phyloP scores from a whole-genome alignment of 345 rosid genomes.

The Hevea brasiliensis region DNA sequence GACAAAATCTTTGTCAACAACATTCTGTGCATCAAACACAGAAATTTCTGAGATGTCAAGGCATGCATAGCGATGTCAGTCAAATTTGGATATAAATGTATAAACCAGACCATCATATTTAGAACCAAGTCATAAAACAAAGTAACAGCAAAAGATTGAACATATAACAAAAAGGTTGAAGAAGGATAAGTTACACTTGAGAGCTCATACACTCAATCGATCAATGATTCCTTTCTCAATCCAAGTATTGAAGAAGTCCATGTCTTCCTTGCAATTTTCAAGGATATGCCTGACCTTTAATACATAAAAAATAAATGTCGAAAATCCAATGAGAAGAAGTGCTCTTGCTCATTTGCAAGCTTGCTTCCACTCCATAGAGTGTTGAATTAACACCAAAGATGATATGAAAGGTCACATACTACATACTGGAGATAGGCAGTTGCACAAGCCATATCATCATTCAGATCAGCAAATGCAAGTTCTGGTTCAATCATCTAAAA shows the following conservation, averaged over 20 bases:
- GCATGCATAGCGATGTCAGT: neutral
- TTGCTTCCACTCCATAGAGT: conserved; percentile 15
- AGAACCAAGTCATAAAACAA: conserved; percentile 2
- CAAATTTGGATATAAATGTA: neutral
- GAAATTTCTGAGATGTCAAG: conserved; percentile 10
- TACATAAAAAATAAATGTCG: conserved; percentile 14
- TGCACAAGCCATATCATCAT: conserved; percentile 99
- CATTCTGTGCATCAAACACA: conserved; percentile 54
- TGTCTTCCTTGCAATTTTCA: conserved; percentile 95
- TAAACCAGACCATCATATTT: neutral
- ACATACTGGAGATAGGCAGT: conserved; percentile 99
- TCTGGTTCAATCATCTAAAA: conserved; percentile 98
- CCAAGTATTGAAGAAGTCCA: conserved; percentile 97
- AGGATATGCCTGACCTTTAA: conserved; percentile 81
- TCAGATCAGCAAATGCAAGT: conserved; percentile 94
- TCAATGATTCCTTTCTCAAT: conserved; percentile 91
- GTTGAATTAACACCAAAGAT: conserved; percentile 29
- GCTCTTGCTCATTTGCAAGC: neutral
- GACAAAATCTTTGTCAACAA: conserved; percentile 83
- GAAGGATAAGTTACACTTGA: conserved; percentile 29
- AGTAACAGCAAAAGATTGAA: conserved; percentile 1
- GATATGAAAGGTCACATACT: conserved; percentile 78
- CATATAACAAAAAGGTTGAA: conserved; percentile 11
- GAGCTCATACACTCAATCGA: conserved; percentile 76
- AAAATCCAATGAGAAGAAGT: conserved; percentile 14